Evolutionary conservation across 1,284 basidiomycete genomes (phyloP).

Genomic region (Fistulinella staudtii): DNA sequence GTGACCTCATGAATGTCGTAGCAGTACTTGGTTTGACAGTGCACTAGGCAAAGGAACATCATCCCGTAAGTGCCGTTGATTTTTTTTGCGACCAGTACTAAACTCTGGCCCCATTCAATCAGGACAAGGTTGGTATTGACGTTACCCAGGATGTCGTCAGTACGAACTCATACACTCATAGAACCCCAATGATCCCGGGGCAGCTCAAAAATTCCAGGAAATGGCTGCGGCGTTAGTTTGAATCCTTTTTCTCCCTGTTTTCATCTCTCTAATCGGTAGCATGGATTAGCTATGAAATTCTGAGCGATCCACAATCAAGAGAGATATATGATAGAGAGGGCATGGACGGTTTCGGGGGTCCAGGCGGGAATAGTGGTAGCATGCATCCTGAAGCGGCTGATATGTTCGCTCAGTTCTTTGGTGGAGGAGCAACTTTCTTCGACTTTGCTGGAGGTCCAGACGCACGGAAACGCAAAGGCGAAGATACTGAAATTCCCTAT

Average conservation of each 20-base stretch:
- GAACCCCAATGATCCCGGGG: conserved; percentile 78
- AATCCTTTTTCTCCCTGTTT: background rate
- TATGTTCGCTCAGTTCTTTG: conserved; percentile 80
- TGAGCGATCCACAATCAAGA: conserved; percentile 75
- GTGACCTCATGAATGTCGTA: conserved; percentile 9
- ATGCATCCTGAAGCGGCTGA: conserved; percentile 67
- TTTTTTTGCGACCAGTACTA: conserved; percentile 1
- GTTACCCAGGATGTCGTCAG: background rate
- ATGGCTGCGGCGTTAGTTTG: conserved; percentile 76
- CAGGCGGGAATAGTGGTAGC: conserved; percentile 41
- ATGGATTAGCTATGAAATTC: conserved; percentile 71
- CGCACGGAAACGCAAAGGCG: conserved; percentile 50
- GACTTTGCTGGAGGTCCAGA: conserved; percentile 47
- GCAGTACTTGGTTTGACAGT: conserved; percentile 26
- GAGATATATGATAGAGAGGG: conserved; percentile 82
- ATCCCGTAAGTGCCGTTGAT: conserved; percentile 64
- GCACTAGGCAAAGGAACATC: conserved; percentile 79
- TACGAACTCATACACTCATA: conserved; percentile 27
- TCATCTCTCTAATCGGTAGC: conserved; percentile 5
- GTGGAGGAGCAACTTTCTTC: conserved; percentile 51
- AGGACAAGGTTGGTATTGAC: conserved; percentile 59
- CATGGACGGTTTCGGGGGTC: conserved; percentile 57
- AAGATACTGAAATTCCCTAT: conserved; percentile 78
- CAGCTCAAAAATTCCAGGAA: conserved; percentile 81
- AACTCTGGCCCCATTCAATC: conserved; percentile 7